A percentile compares a stretch with the other conserved stretches of the same genome.
Evolutionary conservation across 2,329 filamentous ascomycete species (phyloP).

Genomic region (Colletotrichum sp.): DNA sequence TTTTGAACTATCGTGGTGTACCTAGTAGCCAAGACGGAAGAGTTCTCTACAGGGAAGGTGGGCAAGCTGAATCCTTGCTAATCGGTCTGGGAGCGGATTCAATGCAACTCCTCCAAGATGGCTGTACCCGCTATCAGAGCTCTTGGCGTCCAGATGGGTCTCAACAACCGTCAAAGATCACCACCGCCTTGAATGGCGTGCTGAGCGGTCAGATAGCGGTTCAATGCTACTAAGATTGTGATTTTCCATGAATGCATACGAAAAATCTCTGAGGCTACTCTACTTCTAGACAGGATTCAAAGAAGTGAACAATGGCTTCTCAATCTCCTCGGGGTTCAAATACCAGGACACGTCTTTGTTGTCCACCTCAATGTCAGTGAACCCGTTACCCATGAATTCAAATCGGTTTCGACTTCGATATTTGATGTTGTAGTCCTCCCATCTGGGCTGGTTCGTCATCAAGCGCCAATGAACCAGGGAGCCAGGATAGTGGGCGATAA

Average conservation of each 20-base stretch:
- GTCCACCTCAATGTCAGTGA: neutral
- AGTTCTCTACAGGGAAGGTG: neutral
- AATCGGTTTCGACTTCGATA: neutral
- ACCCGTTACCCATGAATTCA: constrained; percentile 1
- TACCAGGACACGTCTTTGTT: neutral
- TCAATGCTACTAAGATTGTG: neutral
- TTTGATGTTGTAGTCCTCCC: neutral
- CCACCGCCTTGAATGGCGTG: neutral
- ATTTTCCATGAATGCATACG: neutral
- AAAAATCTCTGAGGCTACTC: neutral
- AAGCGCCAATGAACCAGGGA: neutral
- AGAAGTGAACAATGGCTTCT: neutral
- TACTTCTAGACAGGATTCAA: neutral
- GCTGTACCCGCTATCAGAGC: neutral
- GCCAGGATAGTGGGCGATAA: neutral
- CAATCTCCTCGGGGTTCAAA: neutral
- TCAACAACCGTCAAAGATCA: neutral
- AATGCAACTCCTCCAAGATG: neutral
- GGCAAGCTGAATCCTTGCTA: neutral
- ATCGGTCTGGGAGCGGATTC: neutral
- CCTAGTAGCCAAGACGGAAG: neutral
- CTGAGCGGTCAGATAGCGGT: neutral
- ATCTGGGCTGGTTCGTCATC: neutral
- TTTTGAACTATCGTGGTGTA: neutral
- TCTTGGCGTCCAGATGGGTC: neutral